Evolutionary conservation across 129 eudicot genomes (phyloP).

Genomic region (Escallonia rubra): DNA sequence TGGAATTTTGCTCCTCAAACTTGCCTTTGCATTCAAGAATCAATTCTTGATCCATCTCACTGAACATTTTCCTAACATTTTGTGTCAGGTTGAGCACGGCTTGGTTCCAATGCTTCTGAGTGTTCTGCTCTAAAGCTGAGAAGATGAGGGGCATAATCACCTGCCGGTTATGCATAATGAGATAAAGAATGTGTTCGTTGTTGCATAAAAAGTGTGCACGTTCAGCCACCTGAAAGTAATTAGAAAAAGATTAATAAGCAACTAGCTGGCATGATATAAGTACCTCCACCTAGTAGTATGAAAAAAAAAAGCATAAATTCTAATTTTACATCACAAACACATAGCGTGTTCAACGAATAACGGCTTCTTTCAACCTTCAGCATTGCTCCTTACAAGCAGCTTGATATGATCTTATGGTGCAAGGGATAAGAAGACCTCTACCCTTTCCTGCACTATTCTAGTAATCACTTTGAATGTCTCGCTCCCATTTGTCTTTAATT

Average conservation of each 20-base stretch:
- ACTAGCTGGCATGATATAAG: too few relatives aligned
- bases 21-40: slow-evolving; percentile 48
- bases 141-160: slow-evolving; percentile 63
- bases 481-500: too few relatives aligned
- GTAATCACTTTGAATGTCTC: too few relatives aligned
- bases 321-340: too few relatives aligned
- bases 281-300: too few relatives aligned
- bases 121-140: slow-evolving; percentile 56
- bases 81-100: slow-evolving; percentile 63
- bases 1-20: slow-evolving; percentile 43
- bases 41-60: slow-evolving; percentile 56
- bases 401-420: too few relatives aligned
- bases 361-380: too few relatives aligned
- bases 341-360: too few relatives aligned
- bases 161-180: slow-evolving; percentile 48
- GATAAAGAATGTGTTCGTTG: slow-evolving; percentile 57
- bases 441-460: too few relatives aligned
- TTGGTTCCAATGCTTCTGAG: slow-evolving; percentile 64
- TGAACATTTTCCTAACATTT: slow-evolving; percentile 53
- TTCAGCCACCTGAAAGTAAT: slow-evolving; percentile 55
- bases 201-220: slow-evolving; percentile 70
- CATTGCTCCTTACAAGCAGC: too few relatives aligned
- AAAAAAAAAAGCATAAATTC: too few relatives aligned
- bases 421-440: too few relatives aligned
- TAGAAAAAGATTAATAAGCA: background rate